Evolutionary conservation across 2,329 filamentous ascomycete genomes (phyloP).

Genomic region (Phaeomoniella chlamydospora): DNA sequence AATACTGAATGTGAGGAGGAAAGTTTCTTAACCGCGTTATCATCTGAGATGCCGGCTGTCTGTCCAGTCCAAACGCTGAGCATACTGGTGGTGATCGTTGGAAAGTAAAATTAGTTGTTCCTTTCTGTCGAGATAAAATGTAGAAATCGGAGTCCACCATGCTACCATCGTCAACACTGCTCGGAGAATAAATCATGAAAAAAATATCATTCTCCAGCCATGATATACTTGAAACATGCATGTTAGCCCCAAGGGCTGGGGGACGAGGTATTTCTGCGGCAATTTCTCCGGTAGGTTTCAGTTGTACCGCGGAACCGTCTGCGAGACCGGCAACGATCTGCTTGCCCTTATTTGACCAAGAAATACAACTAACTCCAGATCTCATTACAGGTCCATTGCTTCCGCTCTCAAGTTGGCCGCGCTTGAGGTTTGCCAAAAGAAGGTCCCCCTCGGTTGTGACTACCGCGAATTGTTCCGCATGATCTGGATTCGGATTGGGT

Average conservation of each 20-base stretch:
- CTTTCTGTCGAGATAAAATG: conserved; percentile 55
- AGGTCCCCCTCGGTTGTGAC: conserved; percentile 71
- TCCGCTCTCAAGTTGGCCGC: conserved; percentile 42
- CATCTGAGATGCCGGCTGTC: conserved; percentile 59
- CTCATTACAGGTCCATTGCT: conserved; percentile 53
- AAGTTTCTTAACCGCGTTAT: conserved; percentile 67
- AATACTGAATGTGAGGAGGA: conserved; percentile 63
- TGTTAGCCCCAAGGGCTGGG: conserved; percentile 46
- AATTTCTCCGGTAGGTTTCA: conserved; percentile 64
- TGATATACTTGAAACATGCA: conserved; percentile 63
- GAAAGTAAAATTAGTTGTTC: conserved; percentile 48
- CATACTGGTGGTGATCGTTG: conserved; percentile 65
- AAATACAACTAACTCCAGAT: conserved; percentile 63
- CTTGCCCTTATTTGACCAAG: conserved; percentile 89
- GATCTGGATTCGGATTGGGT: conserved; percentile 53
- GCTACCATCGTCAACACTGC: conserved; percentile 30
- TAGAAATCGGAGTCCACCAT: conserved; percentile 58
- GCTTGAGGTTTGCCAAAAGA: conserved; percentile 66
- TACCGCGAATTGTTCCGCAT: conserved; percentile 62
- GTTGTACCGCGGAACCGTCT: conserved; percentile 67
- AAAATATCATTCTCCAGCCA: conserved; percentile 88
- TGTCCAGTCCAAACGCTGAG: conserved; percentile 52
- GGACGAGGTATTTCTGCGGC: conserved; percentile 72
- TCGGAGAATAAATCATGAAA: conserved; percentile 62
- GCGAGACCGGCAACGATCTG: conserved; percentile 76